A percentile compares a stretch with the other conserved stretches of the same genome.
These are phyloP conservation scores for Kwoniella heveanensis DNA, from an alignment of 768 basidiomycete genomes.

Conservation along the genomic window DNA sequence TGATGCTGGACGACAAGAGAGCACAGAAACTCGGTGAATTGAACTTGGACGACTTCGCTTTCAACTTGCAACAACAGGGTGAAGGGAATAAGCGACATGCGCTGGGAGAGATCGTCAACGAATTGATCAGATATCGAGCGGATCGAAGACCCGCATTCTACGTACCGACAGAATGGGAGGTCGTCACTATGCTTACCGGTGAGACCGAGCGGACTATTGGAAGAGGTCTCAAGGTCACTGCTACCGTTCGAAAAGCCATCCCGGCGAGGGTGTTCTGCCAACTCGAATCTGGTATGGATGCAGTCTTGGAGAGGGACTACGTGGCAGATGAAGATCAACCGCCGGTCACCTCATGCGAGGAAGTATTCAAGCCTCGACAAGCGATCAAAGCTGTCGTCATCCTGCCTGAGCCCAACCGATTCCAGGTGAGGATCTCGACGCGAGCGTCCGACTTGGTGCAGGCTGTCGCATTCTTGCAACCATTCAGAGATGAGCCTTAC, in stretches of 20 bases:
- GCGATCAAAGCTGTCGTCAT: slow-evolving; percentile 78
- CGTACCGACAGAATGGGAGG: slow-evolving; percentile 71
- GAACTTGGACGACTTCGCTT: slow-evolving; percentile 93
- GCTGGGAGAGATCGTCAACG: slow-evolving; percentile 81
- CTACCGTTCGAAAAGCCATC: slow-evolving; percentile 63
- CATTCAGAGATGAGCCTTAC: slow-evolving; percentile 52
- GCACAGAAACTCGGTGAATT: slow-evolving; percentile 82
- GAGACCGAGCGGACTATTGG: slow-evolving; percentile 79
- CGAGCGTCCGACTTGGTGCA: slow-evolving; percentile 56
- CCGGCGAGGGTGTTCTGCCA: slow-evolving; percentile 69
- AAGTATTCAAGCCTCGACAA: slow-evolving; percentile 73
- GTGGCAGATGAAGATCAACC: slow-evolving; percentile 57
- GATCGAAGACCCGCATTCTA: slow-evolving; percentile 72
- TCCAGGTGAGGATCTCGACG: slow-evolving; percentile 74
- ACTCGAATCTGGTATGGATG: slow-evolving; percentile 93
- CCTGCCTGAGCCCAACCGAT: slow-evolving; percentile 65
- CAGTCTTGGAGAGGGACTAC: slow-evolving; percentile 66
- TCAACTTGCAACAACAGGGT: slow-evolving; percentile 80
- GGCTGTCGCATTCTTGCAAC: slow-evolving; percentile 39
- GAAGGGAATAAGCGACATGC: slow-evolving; percentile 84
- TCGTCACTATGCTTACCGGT: slow-evolving; percentile 92
- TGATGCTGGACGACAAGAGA: slow-evolving; percentile 80
- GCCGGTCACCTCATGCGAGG: slow-evolving; percentile 53
- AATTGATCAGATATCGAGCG: slow-evolving; percentile 75
- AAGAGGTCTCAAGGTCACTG: slow-evolving; percentile 72